phyloP scores from a whole-genome alignment of 768 basidiomycete genomes.

The Pulveroboletus ravenelii region DNA sequence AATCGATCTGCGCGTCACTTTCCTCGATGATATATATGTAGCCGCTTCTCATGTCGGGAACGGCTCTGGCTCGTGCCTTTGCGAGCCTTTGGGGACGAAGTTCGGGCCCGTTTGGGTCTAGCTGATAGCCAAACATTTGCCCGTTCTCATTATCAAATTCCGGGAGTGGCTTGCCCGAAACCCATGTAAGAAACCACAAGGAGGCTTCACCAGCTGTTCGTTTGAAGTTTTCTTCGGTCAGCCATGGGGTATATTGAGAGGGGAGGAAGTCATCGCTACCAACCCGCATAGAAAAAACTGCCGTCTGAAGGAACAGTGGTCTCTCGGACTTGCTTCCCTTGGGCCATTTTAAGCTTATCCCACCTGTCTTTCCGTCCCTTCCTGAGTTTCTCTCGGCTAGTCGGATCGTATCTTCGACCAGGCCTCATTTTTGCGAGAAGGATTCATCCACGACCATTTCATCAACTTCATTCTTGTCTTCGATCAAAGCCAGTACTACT shows the following conservation, averaged over 20 bases:
- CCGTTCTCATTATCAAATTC: slow-evolving; percentile 32
- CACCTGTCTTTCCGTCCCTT: slow-evolving; percentile 28
- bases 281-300: slow-evolving; percentile 31
- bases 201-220: slow-evolving; percentile 35
- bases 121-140: slow-evolving; percentile 31
- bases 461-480: slow-evolving; percentile 45
- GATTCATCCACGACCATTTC: slow-evolving; percentile 44
- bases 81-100: slow-evolving; percentile 40
- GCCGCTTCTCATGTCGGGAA: slow-evolving; percentile 39
- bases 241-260: slow-evolving; percentile 16
- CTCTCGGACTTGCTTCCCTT: slow-evolving; percentile 31
- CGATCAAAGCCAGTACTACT: slow-evolving; percentile 27
- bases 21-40: slow-evolving; percentile 16
- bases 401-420: slow-evolving; percentile 19
- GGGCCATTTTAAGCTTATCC: slow-evolving; percentile 17
- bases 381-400: slow-evolving; percentile 30
- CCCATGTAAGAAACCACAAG: background rate
- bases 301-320: slow-evolving; percentile 20
- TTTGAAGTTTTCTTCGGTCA: too few species aligned
- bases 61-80: slow-evolving; percentile 37
- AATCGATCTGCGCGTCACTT: too few species aligned
- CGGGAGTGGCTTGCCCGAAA: slow-evolving; percentile 6
- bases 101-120: slow-evolving; percentile 46
- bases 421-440: slow-evolving; percentile 16
- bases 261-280: slow-evolving; percentile 16